phyloP scores from a whole-genome alignment of 257 asterid species.

The Schizonepeta tenuifolia region DNA sequence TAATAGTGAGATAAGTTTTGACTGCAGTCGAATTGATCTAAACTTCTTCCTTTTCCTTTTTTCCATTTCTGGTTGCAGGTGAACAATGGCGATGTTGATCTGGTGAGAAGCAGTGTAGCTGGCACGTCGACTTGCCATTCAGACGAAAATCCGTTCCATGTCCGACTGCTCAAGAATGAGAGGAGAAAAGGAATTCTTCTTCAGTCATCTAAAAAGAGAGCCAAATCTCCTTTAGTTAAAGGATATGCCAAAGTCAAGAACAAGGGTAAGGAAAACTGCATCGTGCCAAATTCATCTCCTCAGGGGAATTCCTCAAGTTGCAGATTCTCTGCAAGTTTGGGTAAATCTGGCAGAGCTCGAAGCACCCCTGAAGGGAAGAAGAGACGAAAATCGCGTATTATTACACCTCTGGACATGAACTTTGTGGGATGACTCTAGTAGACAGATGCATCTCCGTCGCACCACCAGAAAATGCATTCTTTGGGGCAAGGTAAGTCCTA shows the following conservation, averaged over 20 bases:
- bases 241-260: slow-evolving; percentile 32
- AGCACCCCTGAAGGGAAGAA: slow-evolving; percentile 79
- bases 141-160: slow-evolving; percentile 56
- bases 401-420: slow-evolving; percentile 53
- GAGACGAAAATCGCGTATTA: slow-evolving; percentile 63
- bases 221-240: slow-evolving; percentile 52
- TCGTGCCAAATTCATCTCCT: slow-evolving; percentile 46
- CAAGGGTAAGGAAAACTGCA: slow-evolving; percentile 58
- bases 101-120: slow-evolving; percentile 40
- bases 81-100: slow-evolving; percentile 77
- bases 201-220: slow-evolving; percentile 63
- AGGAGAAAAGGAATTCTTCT: slow-evolving; percentile 46
- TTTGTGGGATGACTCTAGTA: slow-evolving; percentile 39
- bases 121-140: slow-evolving; percentile 58
- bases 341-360: slow-evolving; percentile 49
- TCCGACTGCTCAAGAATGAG: slow-evolving; percentile 52
- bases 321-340: slow-evolving; percentile 44
- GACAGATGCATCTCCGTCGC: slow-evolving; percentile 1
- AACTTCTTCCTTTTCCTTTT: background rate
- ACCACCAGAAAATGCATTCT: background rate
- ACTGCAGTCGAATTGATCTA: background rate
- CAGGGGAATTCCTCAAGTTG: slow-evolving; percentile 42
- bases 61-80: slow-evolving; percentile 50
- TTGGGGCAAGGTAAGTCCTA: background rate
- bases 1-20: background rate